These are phyloP conservation scores for Cordyceps farinosa DNA, from an alignment of 2,329 filamentous ascomycete species.

Conservation along the genomic window DNA sequence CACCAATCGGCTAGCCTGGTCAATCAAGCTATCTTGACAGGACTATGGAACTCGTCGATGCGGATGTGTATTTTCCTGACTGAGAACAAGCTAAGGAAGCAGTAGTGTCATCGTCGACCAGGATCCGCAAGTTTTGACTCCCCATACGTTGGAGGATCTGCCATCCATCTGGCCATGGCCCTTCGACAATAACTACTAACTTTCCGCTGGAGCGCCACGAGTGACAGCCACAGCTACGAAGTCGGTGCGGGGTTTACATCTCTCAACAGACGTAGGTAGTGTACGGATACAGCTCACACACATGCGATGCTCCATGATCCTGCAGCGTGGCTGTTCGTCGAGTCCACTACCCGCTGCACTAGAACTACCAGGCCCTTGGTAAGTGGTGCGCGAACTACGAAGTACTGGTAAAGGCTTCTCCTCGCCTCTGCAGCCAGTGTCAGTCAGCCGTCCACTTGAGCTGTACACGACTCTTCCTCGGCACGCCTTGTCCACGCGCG, in stretches of 20 bases:
- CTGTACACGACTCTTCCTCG: background rate
- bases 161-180: background rate
- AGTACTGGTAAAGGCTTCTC: background rate
- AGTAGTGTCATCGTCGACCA: background rate
- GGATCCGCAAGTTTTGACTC: background rate
- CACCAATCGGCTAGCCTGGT: background rate
- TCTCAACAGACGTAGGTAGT: background rate
- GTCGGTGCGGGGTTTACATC: background rate
- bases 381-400: conserved; percentile 2
- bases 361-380: background rate
- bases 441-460: background rate
- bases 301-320: background rate
- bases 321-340: background rate
- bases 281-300: background rate
- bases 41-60: no score
- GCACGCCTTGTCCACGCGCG: background rate
- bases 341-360: background rate
- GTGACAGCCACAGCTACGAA: background rate
- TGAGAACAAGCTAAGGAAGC: background rate
- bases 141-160: background rate
- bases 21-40: background rate
- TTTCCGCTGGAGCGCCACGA: background rate
- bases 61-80: background rate
- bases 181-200: background rate
- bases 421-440: background rate